Conservation (phyloP, 2,329 filamentous ascomycete genomes). For the Penicillium freii region DNA sequence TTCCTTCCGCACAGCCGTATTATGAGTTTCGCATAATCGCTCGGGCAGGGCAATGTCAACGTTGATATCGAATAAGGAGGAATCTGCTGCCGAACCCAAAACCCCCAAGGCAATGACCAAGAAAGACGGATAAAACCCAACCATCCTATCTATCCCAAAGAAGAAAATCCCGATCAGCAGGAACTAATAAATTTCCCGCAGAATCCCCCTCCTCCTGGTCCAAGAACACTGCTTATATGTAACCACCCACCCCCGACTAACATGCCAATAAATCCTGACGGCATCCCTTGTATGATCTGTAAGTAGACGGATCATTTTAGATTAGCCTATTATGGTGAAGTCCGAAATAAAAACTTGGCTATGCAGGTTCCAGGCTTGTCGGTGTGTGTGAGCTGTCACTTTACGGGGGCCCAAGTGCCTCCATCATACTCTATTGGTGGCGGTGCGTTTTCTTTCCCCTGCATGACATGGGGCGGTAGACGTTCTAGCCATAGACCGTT, state of each 20-base stretch:
- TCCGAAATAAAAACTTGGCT: background rate
- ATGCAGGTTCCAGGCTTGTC: background rate
- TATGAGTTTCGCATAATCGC: background rate
- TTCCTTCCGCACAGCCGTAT: conserved; percentile 12
- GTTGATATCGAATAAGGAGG: background rate
- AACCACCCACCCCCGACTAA: no score
- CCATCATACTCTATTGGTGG: background rate
- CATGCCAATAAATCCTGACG: background rate
- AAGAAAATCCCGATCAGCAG: background rate
- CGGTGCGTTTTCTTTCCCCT: background rate
- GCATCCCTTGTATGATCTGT: conserved; percentile 9
- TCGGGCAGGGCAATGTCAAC: background rate
- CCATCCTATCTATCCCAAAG: conserved; percentile 1
- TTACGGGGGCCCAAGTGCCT: background rate
- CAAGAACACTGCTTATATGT: background rate
- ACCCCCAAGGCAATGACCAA: background rate
- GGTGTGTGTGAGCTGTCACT: conserved; percentile 9
- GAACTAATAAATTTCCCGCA: background rate
- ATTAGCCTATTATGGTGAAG: background rate
- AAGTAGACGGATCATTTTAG: background rate
- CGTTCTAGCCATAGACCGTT: background rate
- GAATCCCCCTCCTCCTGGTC: background rate
- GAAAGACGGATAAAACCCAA: conserved; percentile 2
- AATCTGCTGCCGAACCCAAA: background rate
- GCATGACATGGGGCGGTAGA: background rate